Percentiles rank a stretch among this genome's conserved stretches.
Conservation (phyloP, 2,329 filamentous ascomycete genomes). For the Botryosphaeria dothidea region DNA sequence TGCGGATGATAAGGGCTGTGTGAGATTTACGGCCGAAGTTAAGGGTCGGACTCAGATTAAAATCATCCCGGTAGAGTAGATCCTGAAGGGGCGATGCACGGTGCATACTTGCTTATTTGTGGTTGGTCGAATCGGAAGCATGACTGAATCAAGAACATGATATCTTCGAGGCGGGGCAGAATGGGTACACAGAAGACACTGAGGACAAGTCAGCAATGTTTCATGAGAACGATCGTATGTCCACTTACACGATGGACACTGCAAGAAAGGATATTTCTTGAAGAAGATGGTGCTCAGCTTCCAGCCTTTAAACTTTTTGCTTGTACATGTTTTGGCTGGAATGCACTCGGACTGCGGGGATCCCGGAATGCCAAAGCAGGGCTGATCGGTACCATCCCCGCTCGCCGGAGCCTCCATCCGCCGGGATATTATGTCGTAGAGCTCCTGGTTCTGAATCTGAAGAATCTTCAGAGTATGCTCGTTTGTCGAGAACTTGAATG, state of each 20-base stretch:
- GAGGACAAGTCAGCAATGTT: background rate
- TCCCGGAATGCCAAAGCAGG: background rate
- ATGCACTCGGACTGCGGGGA: background rate
- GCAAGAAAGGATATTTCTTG: constrained; percentile 13
- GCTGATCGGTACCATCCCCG: background rate
- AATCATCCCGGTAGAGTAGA: background rate
- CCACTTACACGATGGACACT: constrained; percentile 8
- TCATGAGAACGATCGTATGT: background rate
- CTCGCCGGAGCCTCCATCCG: background rate
- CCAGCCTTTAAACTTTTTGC: background rate
- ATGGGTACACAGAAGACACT: background rate
- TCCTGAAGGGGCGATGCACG: no score
- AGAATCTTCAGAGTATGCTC: background rate
- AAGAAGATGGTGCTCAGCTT: constrained; percentile 8
- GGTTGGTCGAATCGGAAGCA: no score
- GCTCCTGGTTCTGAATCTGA: background rate
- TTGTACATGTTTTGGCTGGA: background rate
- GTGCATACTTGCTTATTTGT: no score
- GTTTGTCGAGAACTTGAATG: background rate
- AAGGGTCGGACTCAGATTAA: background rate
- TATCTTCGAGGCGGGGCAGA: background rate
- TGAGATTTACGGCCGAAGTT: background rate
- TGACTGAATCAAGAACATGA: background rate
- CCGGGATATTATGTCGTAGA: background rate
- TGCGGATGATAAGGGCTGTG: background rate